Percentiles rank a stretch among this genome's conserved stretches.
Evolutionary conservation across 805 yeast genomes (phyloP).

Genomic region (Candida sakaeoensis): DNA sequence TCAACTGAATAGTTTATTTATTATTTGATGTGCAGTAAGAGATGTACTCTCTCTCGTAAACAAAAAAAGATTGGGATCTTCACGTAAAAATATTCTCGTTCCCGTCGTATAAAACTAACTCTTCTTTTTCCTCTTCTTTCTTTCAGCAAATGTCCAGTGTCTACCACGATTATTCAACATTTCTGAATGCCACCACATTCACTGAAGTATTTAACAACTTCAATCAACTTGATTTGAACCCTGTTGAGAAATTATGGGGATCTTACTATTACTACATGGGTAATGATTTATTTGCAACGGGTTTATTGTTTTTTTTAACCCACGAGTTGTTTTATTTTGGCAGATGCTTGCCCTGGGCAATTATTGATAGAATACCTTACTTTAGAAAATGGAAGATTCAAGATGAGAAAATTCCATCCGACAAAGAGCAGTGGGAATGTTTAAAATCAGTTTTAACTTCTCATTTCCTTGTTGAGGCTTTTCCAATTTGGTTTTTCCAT

Average conservation of each 20-base stretch:
- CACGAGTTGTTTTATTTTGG: slow-evolving; percentile 59
- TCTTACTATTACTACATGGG: slow-evolving; percentile 52
- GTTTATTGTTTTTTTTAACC: slow-evolving; percentile 49
- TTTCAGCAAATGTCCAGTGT: slow-evolving; percentile 15
- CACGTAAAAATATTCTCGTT: slow-evolving; percentile 2
- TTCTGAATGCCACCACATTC: slow-evolving; percentile 27
- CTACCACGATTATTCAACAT: slow-evolving; percentile 32
- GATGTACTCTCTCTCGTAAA: neutral
- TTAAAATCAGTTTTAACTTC: slow-evolving; percentile 53
- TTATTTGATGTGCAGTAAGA: too few species aligned
- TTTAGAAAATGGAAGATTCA: slow-evolving; percentile 54
- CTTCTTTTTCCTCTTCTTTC: neutral
- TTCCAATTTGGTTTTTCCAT: slow-evolving; percentile 62
- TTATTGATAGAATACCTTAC: slow-evolving; percentile 50
- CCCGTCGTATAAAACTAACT: slow-evolving; percentile 1
- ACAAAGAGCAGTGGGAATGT: slow-evolving; percentile 61
- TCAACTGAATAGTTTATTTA: neutral
- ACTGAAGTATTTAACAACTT: slow-evolving; percentile 28
- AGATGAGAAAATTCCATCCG: slow-evolving; percentile 48
- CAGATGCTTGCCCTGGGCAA: slow-evolving; percentile 56
- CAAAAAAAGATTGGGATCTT: neutral
- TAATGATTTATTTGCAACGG: slow-evolving; percentile 56
- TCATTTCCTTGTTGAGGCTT: slow-evolving; percentile 55
- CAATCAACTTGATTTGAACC: slow-evolving; percentile 26
- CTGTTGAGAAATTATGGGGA: slow-evolving; percentile 50